A percentile compares a stretch with the other conserved stretches of the same genome.
Evolutionary conservation across 2,329 filamentous ascomycete species (phyloP).

Genomic region (Aspergillus uvarum): DNA sequence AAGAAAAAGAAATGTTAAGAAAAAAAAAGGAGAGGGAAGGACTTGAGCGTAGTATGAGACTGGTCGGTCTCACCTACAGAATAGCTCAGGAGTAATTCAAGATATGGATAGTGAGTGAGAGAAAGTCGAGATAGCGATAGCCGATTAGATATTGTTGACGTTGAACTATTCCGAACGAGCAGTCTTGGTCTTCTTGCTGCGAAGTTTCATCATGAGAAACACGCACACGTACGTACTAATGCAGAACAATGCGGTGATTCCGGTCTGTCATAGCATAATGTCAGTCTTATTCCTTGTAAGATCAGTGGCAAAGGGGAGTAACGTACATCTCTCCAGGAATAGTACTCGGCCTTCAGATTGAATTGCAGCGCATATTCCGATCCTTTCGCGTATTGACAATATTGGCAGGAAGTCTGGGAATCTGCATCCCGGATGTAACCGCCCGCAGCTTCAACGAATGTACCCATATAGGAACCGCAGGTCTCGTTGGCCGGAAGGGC

Average conservation of each 20-base stretch:
- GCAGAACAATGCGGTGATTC: slow-evolving; percentile 47
- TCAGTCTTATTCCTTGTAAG: too few relatives aligned
- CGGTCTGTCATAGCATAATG: slow-evolving; percentile 25
- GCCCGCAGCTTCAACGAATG: too few relatives aligned
- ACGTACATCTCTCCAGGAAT: slow-evolving; percentile 40
- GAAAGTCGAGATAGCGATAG: too few relatives aligned
- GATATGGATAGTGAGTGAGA: too few relatives aligned
- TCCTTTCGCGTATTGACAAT: slow-evolving; percentile 21
- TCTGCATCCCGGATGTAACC: too few relatives aligned
- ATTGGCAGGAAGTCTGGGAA: slow-evolving; percentile 31
- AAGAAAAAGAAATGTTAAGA: too few relatives aligned
- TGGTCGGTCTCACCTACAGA: too few relatives aligned
- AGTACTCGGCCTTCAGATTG: slow-evolving; percentile 36
- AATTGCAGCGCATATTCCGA: slow-evolving; percentile 37
- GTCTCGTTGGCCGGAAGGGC: slow-evolving; percentile 29
- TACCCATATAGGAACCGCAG: slow-evolving; percentile 35
- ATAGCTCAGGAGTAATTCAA: too few relatives aligned
- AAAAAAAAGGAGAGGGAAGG: too few relatives aligned
- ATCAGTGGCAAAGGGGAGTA: too few relatives aligned
- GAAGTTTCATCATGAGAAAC: slow-evolving; percentile 51
- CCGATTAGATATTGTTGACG: too few relatives aligned
- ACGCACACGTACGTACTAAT: slow-evolving; percentile 45
- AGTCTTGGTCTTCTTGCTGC: slow-evolving; percentile 51
- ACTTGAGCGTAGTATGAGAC: too few relatives aligned
- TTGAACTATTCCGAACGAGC: slow-evolving; percentile 33